Conservation (phyloP, 176 grass and related monocot species). For the Pharus latifolius region DNA sequence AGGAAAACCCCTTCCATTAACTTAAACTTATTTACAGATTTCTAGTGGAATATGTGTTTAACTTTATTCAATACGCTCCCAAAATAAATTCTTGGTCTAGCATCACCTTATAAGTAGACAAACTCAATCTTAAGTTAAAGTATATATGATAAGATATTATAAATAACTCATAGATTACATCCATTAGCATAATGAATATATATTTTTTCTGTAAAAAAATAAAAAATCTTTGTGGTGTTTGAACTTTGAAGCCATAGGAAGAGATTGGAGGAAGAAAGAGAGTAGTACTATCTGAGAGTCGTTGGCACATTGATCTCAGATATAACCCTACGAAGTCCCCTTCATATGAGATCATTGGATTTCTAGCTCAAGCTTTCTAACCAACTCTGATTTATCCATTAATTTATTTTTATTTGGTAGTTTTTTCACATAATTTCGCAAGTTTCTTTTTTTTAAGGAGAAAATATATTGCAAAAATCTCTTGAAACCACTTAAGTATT, state of each 20-base stretch:
- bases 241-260: background rate
- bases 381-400: slow-evolving; percentile 34
- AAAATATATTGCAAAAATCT: too few species aligned
- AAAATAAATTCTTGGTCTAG: too few species aligned
- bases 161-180: too few species aligned
- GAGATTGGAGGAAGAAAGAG: background rate
- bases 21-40: too few species aligned
- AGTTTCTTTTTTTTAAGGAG: slow-evolving; percentile 15
- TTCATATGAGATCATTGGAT: slow-evolving; percentile 28
- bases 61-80: too few species aligned
- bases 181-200: background rate
- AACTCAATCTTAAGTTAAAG: too few species aligned
- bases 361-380: slow-evolving; percentile 38
- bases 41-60: too few species aligned
- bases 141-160: too few species aligned
- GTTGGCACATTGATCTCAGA: slow-evolving; percentile 30
- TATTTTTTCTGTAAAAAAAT: background rate
- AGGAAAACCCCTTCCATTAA: too few species aligned
- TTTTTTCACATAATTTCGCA: background rate
- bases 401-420: slow-evolving; percentile 17
- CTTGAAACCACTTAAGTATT: too few species aligned
- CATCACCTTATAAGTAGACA: too few species aligned
- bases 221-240: background rate
- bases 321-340: slow-evolving; percentile 20
- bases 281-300: background rate